Evolutionary conservation across 192 early-diverging fungal genomes (phyloP), one percentile per base, ranked within the genome.

Genomic region (Funneliformis geosporum): DNA sequence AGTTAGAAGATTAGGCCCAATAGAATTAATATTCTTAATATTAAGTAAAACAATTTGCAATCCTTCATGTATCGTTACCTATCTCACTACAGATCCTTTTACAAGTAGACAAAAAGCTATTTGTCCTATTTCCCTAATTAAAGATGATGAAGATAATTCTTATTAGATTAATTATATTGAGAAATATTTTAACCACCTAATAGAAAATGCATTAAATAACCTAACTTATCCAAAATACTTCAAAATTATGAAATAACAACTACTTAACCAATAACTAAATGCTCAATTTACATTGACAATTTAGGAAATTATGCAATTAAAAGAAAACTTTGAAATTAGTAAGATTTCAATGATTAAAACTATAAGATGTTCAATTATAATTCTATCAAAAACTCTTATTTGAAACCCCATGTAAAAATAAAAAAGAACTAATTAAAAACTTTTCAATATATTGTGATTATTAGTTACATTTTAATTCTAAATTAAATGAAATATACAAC

Each of bases 371-470:
- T 8, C 12, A 75, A 75, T n/a, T 33, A 3, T 75, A 33, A 39
- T 75, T 75, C 21, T 75, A 75, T 38, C 38, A 75, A 60, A n/a
- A 60, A 40, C 6, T 75, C 16, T 43, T 75, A 6, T 12, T 39
- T 33, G 59, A 9, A 16, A 18, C 40, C 10, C 55, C 50, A 16
- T 27, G 25, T 6, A 75, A 16, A 75, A 39, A 5, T 39, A 55
- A 75, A 55, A 16, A 39, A 33, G 55, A 75, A 39, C 1, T 75
- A 2, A 0, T 60, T 2, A 12, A 18, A 0, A 11, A 18, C 0
- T 60, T 28, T 75, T 2, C 8, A 60, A 60, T 25, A 8, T 75
- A 75, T 75, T 11, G 12, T 18, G 73, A 75, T 7, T 12, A 75
- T 60, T 75, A 14, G 18, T 18, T 75, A 5, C 1, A 14, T n/a